Base-by-base conservation (phyloP, 192 early-diverging fungal species). In the Kickxella alabastrina region DNA sequence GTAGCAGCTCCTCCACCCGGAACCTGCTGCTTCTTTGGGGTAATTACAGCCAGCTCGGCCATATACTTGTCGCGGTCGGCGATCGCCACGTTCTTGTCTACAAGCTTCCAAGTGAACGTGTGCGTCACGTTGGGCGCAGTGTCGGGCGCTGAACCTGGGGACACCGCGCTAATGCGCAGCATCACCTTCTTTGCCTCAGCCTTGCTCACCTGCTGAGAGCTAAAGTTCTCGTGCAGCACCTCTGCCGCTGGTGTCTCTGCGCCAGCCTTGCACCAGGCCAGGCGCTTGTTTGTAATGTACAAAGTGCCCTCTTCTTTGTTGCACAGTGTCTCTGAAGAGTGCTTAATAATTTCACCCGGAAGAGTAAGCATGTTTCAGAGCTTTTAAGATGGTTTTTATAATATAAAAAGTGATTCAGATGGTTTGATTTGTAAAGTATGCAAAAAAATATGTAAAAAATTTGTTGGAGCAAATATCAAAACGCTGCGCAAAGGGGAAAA, bases 251-350 rank as follows among this genome's bases (percentile, higher is more conserved):
- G 77, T 4, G 63, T 55, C 18, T 72, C 42, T 6, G 61, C 64
- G 4, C 65, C 80, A 3, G 65, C 45, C 40, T 62, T 64, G 36
- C 78, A 81, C 82, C 82, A 86, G 4, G 62, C 68, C 18, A 81
- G 51, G 10, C 82, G 78, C 40, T 69, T 75, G 62, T 75, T 79
- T 26, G 78, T 81, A 43, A 77, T 57, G 43, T 75, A 75, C 28
- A 78, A 45, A 1, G 52, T 61, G n/a, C 82, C 82, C 4, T 68
- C 54, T 12, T 52, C 54, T 35, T 66, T 73, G 32, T 74, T 66
- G 41, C 15, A 51, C 2, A 35, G 14, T 10, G 74, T 62, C 18
- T 52, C 43, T 22, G 74, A 77, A 4, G 65, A 54, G 25, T 62
- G 50, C 35, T 58, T 62, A 12, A 65, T 35, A 3, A 54, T 15